Conservation (phyloP, 179 eudicot species). For the Gypsophila paniculata region DNA sequence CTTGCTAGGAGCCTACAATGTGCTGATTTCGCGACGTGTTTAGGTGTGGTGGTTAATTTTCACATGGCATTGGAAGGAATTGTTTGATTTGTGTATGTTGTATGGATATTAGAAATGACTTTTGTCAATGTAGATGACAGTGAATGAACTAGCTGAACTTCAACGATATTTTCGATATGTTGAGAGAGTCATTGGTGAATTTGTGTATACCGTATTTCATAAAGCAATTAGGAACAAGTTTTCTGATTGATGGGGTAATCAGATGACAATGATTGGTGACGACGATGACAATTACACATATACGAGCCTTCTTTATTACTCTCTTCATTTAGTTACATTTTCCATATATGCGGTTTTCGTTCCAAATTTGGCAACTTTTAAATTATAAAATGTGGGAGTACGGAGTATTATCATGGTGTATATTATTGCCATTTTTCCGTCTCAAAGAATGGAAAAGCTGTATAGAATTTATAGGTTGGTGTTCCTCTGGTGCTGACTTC, state of each 20-base stretch:
- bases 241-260: not conserved
- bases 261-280: not conserved
- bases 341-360: too few relatives aligned
- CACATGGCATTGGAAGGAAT: not conserved
- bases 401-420: not conserved
- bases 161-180: not conserved
- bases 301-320: too few relatives aligned
- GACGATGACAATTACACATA: not conserved
- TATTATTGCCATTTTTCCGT: not conserved
- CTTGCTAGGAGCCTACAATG: not conserved
- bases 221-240: not conserved
- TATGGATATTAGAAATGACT: not conserved
- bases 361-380: not conserved
- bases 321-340: not conserved
- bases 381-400: too few relatives aligned
- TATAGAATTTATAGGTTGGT: not conserved
- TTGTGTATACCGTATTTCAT: not conserved
- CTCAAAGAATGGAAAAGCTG: not conserved
- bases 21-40: not conserved
- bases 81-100: not conserved
- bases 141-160: not conserved
- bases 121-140: not conserved
- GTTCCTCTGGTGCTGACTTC: conserved; percentile 1
- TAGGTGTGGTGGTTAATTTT: not conserved
- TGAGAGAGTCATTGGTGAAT: not conserved